phyloP scores from a whole-genome alignment of 495 filamentous ascomycete genomes.

The Neurospora sp. region DNA sequence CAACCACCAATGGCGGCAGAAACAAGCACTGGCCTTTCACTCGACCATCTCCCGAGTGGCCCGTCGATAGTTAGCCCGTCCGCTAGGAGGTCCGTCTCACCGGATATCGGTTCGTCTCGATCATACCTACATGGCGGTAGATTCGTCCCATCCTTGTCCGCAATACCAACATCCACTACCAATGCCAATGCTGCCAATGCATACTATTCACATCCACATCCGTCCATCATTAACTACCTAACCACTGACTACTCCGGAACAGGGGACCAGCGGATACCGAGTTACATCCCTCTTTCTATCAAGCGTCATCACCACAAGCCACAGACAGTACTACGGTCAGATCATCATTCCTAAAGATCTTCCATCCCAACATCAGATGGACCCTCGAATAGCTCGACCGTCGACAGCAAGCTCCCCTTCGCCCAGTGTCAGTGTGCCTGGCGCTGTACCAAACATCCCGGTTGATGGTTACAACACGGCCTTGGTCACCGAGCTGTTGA shows the following conservation, averaged over 20 bases:
- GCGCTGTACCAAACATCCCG: neutral
- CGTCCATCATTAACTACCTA: neutral
- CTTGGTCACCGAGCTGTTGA: slow-evolving; percentile 3
- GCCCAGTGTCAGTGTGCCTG: neutral
- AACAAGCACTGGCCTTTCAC: neutral
- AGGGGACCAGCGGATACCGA: neutral
- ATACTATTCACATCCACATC: neutral
- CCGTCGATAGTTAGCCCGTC: neutral
- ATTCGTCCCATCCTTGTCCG: neutral
- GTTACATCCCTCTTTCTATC: neutral
- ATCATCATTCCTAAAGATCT: neutral
- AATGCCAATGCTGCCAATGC: neutral
- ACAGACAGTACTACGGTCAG: neutral
- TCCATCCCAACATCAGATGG: neutral
- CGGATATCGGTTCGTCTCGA: neutral
- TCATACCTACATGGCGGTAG: neutral
- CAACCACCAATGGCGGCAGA: neutral
- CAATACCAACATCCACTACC: neutral
- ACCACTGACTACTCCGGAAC: neutral
- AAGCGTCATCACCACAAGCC: neutral
- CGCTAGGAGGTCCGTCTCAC: neutral
- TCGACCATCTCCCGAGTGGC: neutral
- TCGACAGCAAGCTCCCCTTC: neutral
- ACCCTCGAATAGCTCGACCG: neutral
- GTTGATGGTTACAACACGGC: neutral